Base-by-base conservation (phyloP, 495 filamentous ascomycete genomes). In the Penicillium malachiteum region DNA sequence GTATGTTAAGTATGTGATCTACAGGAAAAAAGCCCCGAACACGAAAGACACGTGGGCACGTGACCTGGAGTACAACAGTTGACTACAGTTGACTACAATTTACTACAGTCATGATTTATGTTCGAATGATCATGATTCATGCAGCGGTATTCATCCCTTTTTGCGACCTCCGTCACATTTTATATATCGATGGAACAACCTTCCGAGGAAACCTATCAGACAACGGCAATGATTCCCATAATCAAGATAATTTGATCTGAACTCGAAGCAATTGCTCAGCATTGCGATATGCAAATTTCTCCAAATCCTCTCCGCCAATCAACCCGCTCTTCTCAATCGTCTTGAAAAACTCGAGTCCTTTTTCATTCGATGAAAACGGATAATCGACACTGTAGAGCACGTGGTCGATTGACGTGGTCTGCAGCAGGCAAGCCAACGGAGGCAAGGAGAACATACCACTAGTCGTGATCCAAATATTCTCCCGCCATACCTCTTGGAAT, bases 321-420 rank as follows among this genome's bases (percentile, higher is more conserved):
- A 82, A 60, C 9, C 78, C 80, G 54, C 81, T 82, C 59, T 65
- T 55, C 62, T 26, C 14, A 17, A 43, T 18, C n/a, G 18, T 10
- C 2, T 32, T 75, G 12, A 86, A 63, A 59, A 75, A 83, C 14
- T 62, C 67, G 52, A 72, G 51, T n/a, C 71, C 72, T 17, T 62
- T 69, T 55, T 77, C 70, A 58, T 76, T 77, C 32, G 58, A 56
- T 53, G 66, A 71, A 50, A 82, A 87, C 0, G 83, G 84, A 64
- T 84, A 86, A 52, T 84, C 82, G 12, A 84, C 79, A 47, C 76
- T 81, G 55, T 78, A 87, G 67, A 87, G 51, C 16, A 87, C 75
- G 10, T 67, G 64, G 8, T 84, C 78, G 30, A 79, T 60, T 17
- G 47, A 49, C 7, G 78, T 79, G 31, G 79, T 79, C 10, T 71